Base-by-base conservation (phyloP, 371 early-diverging fungal genomes). In the Mucor lusitanicus region DNA sequence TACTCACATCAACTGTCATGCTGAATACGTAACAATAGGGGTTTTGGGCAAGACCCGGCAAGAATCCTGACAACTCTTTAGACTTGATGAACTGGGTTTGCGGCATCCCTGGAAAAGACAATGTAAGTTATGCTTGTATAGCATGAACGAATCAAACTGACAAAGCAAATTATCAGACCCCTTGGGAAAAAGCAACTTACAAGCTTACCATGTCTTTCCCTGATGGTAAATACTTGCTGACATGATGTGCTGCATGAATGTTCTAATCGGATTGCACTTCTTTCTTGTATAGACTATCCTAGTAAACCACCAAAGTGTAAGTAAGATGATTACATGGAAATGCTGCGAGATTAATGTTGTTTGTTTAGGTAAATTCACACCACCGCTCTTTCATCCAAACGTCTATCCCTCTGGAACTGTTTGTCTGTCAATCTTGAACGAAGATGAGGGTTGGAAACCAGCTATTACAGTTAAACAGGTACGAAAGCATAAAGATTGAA, bases 371-470 rank as follows among this genome's bases (percentile, higher is more conserved):
- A 89, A 91, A 83, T 97, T 97, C 68, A 84, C 84, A 2, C 94
- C 96, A 11, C 89, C 93, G n/a, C 84, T 99, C 55, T 99, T 97
- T 82, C 99, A 99, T 78, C 99, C 99, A 9, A 99, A 99, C 75
- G 93, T 99, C 21, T 99, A 99, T 78, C 97, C 97, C 13, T 97
- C 96, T 15, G 99, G 99, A 39, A 99, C 98, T 0, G 96, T 99
- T 11, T 99, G 99, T 69, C 82, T 99, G 46, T 97, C 97, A n/a
- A 99, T 99, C 70, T 76, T 99, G 64, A 95, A 97, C 68, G 97
- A 95, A 66, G 97, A 97, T 28, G 91, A 98, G 68, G 97, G 91
- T 61, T 98, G 99, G 98, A 96, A 98, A 75, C 99, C 99, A 12
- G 94, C 97, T 11, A 94, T 99, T 63, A 99, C 99, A 6, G 87